Conservation (phyloP, 495 filamentous ascomycete species). For the Talaromyces ruber region DNA sequence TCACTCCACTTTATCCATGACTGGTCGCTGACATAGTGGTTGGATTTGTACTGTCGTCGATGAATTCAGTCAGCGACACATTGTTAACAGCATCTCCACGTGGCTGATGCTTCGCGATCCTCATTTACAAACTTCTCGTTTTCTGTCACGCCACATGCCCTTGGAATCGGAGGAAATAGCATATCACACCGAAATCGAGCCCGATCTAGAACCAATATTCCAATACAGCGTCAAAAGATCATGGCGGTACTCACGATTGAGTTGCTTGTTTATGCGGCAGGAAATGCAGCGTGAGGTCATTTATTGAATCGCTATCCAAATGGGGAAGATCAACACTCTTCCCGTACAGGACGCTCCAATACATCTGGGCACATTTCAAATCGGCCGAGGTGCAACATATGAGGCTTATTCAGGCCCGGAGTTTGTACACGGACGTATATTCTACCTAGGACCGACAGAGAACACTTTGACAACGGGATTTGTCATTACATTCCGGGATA, state of each 20-base stretch:
- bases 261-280: background rate
- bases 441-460: background rate
- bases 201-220: background rate
- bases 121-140: background rate
- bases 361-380: background rate
- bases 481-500: background rate
- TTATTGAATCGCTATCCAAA: background rate
- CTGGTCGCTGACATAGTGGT: background rate
- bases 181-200: background rate
- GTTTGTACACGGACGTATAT: background rate
- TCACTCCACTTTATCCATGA: background rate
- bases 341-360: background rate
- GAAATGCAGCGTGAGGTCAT: background rate
- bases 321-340: background rate
- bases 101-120: background rate
- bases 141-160: background rate
- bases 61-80: too few relatives aligned
- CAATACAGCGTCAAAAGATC: background rate
- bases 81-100: too few relatives aligned
- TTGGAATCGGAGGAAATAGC: background rate
- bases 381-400: background rate
- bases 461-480: background rate
- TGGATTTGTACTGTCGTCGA: background rate
- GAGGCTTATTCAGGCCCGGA: background rate
- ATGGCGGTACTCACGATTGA: background rate